Conservation (phyloP, 2,329 filamentous ascomycete genomes). For the Ceratocystiopsis sp. region DNA sequence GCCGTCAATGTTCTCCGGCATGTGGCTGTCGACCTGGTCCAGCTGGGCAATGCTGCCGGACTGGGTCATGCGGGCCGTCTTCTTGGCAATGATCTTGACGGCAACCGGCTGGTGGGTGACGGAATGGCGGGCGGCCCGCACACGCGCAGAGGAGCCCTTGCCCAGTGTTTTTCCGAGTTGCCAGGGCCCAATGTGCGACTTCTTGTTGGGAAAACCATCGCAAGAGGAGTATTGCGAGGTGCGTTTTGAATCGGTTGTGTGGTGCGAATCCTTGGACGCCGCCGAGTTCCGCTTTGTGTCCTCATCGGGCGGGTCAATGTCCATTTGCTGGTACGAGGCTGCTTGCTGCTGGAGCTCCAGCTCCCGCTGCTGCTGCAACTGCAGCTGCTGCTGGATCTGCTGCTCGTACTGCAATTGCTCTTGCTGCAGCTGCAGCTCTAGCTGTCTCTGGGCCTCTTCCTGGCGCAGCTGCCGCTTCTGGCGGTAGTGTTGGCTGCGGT, state of each 20-base stretch:
- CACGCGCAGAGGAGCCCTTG: conserved; percentile 75
- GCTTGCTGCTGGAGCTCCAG: not conserved
- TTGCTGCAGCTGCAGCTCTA: not conserved
- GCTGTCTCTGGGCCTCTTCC: too few relatives aligned
- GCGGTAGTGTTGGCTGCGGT: too few relatives aligned
- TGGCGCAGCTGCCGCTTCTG: too few relatives aligned
- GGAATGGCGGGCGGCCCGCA: conserved; percentile 68
- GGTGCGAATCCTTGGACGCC: conserved; percentile 16
- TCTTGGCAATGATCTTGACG: conserved; percentile 88
- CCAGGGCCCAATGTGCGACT: conserved; percentile 85
- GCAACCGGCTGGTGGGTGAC: conserved; percentile 68
- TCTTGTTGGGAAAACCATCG: conserved; percentile 19
- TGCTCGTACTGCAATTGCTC: not conserved
- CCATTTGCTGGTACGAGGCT: not conserved
- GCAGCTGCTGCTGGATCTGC: not conserved
- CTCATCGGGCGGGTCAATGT: not conserved
- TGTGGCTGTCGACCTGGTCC: conserved; percentile 50
- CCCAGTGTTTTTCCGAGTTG: conserved; percentile 78
- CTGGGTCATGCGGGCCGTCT: conserved; percentile 60
- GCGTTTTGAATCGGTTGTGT: conserved; percentile 17
- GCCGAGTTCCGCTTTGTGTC: conserved; percentile 15
- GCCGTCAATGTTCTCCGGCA: conserved; percentile 37
- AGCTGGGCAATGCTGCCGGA: conserved; percentile 74
- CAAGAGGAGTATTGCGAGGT: conserved; percentile 20
- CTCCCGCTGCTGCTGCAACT: conserved; percentile 2